phyloP scores from a whole-genome alignment of 257 asterid species.

The Primulina tabacum region DNA sequence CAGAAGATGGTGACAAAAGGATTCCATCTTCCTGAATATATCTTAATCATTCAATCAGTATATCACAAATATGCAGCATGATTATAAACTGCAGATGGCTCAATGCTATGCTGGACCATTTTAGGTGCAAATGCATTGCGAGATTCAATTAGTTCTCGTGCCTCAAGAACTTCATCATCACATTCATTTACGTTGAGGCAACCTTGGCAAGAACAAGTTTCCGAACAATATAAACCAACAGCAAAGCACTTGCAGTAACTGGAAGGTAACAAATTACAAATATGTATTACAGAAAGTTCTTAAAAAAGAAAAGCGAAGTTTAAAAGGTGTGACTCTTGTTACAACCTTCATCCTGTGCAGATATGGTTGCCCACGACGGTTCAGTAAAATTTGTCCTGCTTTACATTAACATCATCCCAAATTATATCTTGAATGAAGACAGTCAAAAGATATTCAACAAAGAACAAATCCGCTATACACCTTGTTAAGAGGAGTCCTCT shows the following conservation, averaged over 20 bases:
- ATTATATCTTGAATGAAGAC: no score
- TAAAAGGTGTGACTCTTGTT: background rate
- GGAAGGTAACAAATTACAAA: constrained; percentile 32
- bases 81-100: constrained; percentile 29
- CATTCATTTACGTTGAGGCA: constrained; percentile 63
- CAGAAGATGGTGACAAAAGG: constrained; percentile 47
- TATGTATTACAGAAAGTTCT: constrained; percentile 8
- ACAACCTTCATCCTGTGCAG: no score
- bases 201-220: constrained; percentile 67
- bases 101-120: constrained; percentile 35
- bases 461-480: no score
- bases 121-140: constrained; percentile 80
- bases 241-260: constrained; percentile 89
- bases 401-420: no score
- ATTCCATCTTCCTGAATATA: constrained; percentile 48
- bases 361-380: no score
- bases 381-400: no score
- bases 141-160: constrained; percentile 50
- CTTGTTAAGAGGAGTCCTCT: no score
- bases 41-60: constrained; percentile 16
- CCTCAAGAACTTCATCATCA: constrained; percentile 52
- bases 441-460: no score
- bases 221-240: constrained; percentile 63
- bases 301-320: background rate
- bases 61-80: constrained; percentile 5